Conservation (phyloP, 2,329 filamentous ascomycete species). For the Nemania sp. region DNA sequence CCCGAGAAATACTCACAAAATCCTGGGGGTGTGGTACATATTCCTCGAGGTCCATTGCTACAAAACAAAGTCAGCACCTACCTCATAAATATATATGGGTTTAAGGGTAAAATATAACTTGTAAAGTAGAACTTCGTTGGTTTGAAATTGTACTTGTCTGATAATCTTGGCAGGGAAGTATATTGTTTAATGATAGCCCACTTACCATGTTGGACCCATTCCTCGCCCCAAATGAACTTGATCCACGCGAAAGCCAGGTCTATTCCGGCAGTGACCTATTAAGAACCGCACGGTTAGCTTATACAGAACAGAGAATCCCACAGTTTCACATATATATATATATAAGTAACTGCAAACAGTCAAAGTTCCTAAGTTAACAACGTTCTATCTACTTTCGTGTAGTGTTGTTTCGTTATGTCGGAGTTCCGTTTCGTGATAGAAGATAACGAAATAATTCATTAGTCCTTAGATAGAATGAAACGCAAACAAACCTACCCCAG, state of each 20-base stretch:
- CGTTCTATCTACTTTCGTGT: too few relatives aligned
- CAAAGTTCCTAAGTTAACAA: too few relatives aligned
- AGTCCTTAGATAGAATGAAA: background rate
- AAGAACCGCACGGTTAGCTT: background rate
- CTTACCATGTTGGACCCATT: constrained; percentile 52
- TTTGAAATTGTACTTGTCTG: too few relatives aligned
- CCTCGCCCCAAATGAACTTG: constrained; percentile 61
- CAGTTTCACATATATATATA: too few relatives aligned
- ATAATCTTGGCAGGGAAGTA: too few relatives aligned
- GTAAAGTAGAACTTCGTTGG: too few relatives aligned
- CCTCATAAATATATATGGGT: background rate
- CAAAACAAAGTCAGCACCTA: background rate
- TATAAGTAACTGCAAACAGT: too few relatives aligned
- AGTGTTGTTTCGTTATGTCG: too few relatives aligned
- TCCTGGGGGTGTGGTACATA: constrained; percentile 56
- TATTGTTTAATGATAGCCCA: background rate
- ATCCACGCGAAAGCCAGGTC: constrained; percentile 56
- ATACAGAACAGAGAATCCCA: too few relatives aligned
- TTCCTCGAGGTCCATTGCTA: constrained; percentile 64
- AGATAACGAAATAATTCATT: background rate
- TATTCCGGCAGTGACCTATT: constrained; percentile 49
- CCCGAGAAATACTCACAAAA: too few relatives aligned
- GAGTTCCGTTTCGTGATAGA: too few relatives aligned
- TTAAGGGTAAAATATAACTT: background rate
- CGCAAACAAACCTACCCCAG: constrained; percentile 59